A percentile compares a stretch with the other conserved stretches of the same genome.
Evolutionary conservation across 331 rosid genomes (phyloP).

Genomic region (Ulmus americana): DNA sequence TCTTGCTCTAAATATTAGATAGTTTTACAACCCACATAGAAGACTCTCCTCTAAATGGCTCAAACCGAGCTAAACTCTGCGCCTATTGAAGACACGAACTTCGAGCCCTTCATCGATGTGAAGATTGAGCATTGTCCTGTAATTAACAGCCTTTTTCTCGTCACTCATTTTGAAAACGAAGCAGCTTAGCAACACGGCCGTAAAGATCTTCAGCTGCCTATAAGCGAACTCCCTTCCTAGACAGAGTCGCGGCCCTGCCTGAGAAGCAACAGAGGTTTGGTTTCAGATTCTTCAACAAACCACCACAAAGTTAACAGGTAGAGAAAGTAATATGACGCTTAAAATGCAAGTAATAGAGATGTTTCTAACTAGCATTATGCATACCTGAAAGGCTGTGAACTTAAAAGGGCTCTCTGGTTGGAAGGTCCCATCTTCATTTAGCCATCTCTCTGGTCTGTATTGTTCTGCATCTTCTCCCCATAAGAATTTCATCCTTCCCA

Average conservation of each 20-base stretch:
- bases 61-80: slow-evolving; percentile 6
- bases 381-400: slow-evolving; percentile 82
- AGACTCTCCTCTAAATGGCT: background rate
- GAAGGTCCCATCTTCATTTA: slow-evolving; percentile 49
- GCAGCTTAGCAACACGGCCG: slow-evolving; percentile 47
- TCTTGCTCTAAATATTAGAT: background rate
- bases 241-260: slow-evolving; percentile 84
- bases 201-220: slow-evolving; percentile 76
- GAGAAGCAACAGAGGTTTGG: slow-evolving; percentile 20
- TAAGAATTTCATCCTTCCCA: slow-evolving; percentile 84
- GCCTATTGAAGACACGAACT: slow-evolving; percentile 43
- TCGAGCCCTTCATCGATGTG: slow-evolving; percentile 71
- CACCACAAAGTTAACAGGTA: background rate
- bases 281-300: slow-evolving; percentile 7
- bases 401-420: slow-evolving; percentile 72
- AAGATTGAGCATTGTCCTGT: slow-evolving; percentile 73
- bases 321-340: too few relatives aligned
- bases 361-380: background rate
- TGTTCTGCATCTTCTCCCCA: slow-evolving; percentile 88
- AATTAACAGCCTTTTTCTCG: slow-evolving; percentile 43
- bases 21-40: background rate
- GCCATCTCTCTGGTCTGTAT: slow-evolving; percentile 79
- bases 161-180: slow-evolving; percentile 55
- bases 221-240: slow-evolving; percentile 86
- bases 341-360: background rate